These are phyloP conservation scores for Galerina marginata DNA, from an alignment of 768 basidiomycete species.

Conservation along the genomic window DNA sequence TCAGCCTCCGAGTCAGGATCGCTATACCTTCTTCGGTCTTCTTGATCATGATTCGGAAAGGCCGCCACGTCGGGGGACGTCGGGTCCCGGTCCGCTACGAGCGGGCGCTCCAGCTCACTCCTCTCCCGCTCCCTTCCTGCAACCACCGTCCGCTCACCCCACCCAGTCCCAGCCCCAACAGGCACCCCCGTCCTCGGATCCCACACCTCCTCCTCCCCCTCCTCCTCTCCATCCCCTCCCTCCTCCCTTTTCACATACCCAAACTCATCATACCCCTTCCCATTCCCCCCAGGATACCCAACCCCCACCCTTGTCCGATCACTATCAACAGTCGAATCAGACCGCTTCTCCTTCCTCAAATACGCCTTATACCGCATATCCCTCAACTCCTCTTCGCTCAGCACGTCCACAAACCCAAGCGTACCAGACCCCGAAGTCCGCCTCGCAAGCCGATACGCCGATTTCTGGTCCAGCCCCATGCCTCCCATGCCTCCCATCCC, in stretches of 20 bases:
- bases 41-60: too few relatives aligned
- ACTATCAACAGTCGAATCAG: conserved; percentile 18
- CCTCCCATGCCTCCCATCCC: neutral
- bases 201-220: conserved; percentile 16
- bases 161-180: conserved; percentile 1
- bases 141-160: neutral
- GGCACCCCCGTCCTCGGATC: conserved; percentile 13
- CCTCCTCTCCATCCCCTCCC: conserved; percentile 7
- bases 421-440: conserved; percentile 23
- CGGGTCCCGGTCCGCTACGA: too few relatives aligned
- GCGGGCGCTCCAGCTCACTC: too few relatives aligned
- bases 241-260: conserved; percentile 1
- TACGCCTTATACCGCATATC: conserved; percentile 45
- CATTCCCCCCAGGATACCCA: neutral
- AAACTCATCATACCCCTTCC: neutral
- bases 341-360: conserved; percentile 34
- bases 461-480: conserved; percentile 20
- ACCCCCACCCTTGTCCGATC: conserved; percentile 8
- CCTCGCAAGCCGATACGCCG: conserved; percentile 44
- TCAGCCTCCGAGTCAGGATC: neutral
- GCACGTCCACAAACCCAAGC: conserved; percentile 25
- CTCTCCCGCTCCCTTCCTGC: neutral
- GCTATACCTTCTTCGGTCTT: too few relatives aligned
- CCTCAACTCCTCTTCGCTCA: conserved; percentile 46
- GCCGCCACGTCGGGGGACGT: too few relatives aligned